These are phyloP conservation scores for Artomyces pyxidatus DNA, from an alignment of 768 basidiomycete genomes.

Conservation along the genomic window DNA sequence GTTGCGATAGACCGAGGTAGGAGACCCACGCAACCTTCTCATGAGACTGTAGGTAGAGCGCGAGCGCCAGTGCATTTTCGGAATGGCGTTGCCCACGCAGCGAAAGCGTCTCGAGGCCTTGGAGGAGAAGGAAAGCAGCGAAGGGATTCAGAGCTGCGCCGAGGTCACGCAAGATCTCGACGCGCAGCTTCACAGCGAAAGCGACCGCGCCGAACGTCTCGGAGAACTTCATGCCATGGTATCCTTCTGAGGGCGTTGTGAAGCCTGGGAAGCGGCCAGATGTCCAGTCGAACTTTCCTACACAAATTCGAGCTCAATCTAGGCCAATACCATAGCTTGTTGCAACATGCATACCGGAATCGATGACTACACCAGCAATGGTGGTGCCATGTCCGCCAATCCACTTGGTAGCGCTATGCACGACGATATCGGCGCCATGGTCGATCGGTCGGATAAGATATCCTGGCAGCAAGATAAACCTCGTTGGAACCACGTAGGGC, in stretches of 20 bases:
- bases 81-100: slow-evolving; percentile 65
- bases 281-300: slow-evolving; percentile 69
- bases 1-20: slow-evolving; percentile 61
- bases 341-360: slow-evolving; percentile 40
- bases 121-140: slow-evolving; percentile 65
- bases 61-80: slow-evolving; percentile 63
- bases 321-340: too few relatives aligned
- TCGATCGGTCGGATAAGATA: slow-evolving; percentile 66
- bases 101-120: slow-evolving; percentile 72
- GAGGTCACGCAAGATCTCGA: slow-evolving; percentile 57
- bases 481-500: neutral
- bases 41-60: slow-evolving; percentile 53
- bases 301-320: slow-evolving; percentile 2
- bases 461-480: slow-evolving; percentile 11
- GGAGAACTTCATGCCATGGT: slow-evolving; percentile 61
- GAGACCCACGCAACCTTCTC: slow-evolving; percentile 68
- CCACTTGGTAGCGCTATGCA: slow-evolving; percentile 82
- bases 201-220: slow-evolving; percentile 60
- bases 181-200: slow-evolving; percentile 59
- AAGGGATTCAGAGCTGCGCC: slow-evolving; percentile 65
- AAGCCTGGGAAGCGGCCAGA: slow-evolving; percentile 69
- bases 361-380: slow-evolving; percentile 69
- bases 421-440: slow-evolving; percentile 72
- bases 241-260: slow-evolving; percentile 67
- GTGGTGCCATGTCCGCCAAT: slow-evolving; percentile 77